Evolutionary conservation across 768 basidiomycete genomes (phyloP).

Genomic region (Phallus indusiatus): DNA sequence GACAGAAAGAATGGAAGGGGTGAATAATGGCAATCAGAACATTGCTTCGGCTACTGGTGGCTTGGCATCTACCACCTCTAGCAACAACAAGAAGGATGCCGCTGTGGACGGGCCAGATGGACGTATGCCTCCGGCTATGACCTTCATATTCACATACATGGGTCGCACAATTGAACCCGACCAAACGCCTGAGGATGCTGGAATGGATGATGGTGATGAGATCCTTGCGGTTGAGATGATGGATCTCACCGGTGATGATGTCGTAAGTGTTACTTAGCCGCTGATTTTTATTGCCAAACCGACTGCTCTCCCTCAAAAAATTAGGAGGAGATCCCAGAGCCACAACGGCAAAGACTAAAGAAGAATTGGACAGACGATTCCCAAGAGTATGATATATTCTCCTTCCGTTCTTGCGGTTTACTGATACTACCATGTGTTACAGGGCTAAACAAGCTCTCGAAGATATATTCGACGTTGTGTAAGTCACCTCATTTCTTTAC

Average conservation of each 20-base stretch:
- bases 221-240: conserved; percentile 84
- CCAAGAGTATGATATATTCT: conserved; percentile 47
- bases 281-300: not conserved
- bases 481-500: conserved; percentile 24
- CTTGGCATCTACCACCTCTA: conserved; percentile 8
- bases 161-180: conserved; percentile 73
- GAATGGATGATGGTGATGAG: conserved; percentile 84
- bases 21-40: conserved; percentile 37
- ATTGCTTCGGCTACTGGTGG: conserved; percentile 23
- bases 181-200: conserved; percentile 77
- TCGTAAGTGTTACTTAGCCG: conserved; percentile 4
- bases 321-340: conserved; percentile 61
- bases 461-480: conserved; percentile 83
- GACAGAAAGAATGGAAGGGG: conserved; percentile 76
- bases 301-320: not conserved
- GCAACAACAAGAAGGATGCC: conserved; percentile 28
- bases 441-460: conserved; percentile 71
- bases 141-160: conserved; percentile 80
- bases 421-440: not conserved
- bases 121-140: conserved; percentile 35
- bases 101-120: conserved; percentile 17
- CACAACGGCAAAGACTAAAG: conserved; percentile 57
- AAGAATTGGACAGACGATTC: conserved; percentile 78
- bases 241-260: conserved; percentile 73
- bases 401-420: not conserved